Evolutionary conservation across 371 early-diverging fungal species (phyloP), one percentile per base, ranked within the genome.

Genomic region (Syncephalastrum contaminatum): DNA sequence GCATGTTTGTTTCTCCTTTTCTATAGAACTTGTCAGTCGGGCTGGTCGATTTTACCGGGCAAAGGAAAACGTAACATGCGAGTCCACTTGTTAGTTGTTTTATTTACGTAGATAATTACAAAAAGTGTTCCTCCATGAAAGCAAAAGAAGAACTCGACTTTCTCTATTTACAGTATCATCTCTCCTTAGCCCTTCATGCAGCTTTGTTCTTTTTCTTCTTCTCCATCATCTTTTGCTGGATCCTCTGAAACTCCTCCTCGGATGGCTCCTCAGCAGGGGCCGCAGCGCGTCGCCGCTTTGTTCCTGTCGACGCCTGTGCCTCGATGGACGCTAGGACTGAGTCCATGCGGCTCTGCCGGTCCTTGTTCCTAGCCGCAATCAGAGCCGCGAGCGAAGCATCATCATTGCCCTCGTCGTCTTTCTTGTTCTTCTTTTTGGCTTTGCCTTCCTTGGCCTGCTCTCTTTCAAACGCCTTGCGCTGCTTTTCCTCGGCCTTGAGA

Each of bases 201-300:
- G 36, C 12, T 8, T 30, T 36, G 30, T 62, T 69, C 48, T 79
- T 64, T 24, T 62, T 69, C 48, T 79, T 64, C 25, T 71, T 73
- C 40, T 64, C 70, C 53, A 82, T 63, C 18, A 85, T 27, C 27
- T 70, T 60, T 24, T 73, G 75, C 56, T 84, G 86, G 4, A 81
- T 61, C 1, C 75, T 78, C 54, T 73, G 62, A 49, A 88, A 87
- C 54, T 84, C 87, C 48, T 85, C 88, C 40, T 87, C 88, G 1
- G 78, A 71, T 3, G 87, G 87, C 43, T 81, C 56, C 1, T 51
- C 53, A 4, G 18, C 44, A 15, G 30, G 30, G 6, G 8, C 49
- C 53, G 22, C 60, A 66, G 20, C 55, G 49, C 54, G 45, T 44
- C 36, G 48, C 25, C 42, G 57, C 40, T 41, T 22, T 60, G 66